These are phyloP conservation scores for Rhypophila decipiens DNA, from an alignment of 495 filamentous ascomycete genomes.

Conservation along the genomic window DNA sequence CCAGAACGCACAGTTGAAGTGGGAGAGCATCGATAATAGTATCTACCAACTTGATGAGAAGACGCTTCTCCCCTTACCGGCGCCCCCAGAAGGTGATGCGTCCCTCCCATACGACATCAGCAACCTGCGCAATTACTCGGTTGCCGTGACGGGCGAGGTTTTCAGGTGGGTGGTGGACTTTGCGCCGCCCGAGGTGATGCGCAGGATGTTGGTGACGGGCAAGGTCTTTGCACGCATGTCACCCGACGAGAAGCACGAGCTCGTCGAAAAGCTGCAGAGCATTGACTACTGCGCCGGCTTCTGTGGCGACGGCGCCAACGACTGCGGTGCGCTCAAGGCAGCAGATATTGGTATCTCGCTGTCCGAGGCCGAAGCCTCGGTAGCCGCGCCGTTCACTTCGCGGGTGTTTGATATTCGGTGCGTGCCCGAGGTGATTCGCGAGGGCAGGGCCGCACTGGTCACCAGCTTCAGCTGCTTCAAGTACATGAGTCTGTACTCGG, in stretches of 20 bases:
- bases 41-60: slow-evolving; percentile 66
- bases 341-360: slow-evolving; percentile 98
- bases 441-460: slow-evolving; percentile 88
- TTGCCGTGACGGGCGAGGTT: slow-evolving; percentile 87
- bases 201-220: slow-evolving; percentile 79
- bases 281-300: slow-evolving; percentile 95
- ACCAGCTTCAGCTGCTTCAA: slow-evolving; percentile 99
- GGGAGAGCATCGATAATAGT: slow-evolving; percentile 89
- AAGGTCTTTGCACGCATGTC: slow-evolving; percentile 99
- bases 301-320: slow-evolving; percentile 97
- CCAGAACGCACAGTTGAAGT: slow-evolving; percentile 63
- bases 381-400: slow-evolving; percentile 95
- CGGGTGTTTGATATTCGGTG: slow-evolving; percentile 95
- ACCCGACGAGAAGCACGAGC: slow-evolving; percentile 96
- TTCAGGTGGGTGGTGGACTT: slow-evolving; percentile 96
- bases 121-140: slow-evolving; percentile 71
- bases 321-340: slow-evolving; percentile 95
- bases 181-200: slow-evolving; percentile 68
- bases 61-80: slow-evolving; percentile 70
- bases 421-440: slow-evolving; percentile 89
- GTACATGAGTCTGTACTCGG: slow-evolving; percentile 98
- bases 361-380: slow-evolving; percentile 95
- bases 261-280: slow-evolving; percentile 94
- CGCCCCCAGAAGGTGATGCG: slow-evolving; percentile 62
- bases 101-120: slow-evolving; percentile 79